These are phyloP conservation scores for Aegilops speltoides DNA, from an alignment of 176 grass and related monocot species.

Conservation along the genomic window DNA sequence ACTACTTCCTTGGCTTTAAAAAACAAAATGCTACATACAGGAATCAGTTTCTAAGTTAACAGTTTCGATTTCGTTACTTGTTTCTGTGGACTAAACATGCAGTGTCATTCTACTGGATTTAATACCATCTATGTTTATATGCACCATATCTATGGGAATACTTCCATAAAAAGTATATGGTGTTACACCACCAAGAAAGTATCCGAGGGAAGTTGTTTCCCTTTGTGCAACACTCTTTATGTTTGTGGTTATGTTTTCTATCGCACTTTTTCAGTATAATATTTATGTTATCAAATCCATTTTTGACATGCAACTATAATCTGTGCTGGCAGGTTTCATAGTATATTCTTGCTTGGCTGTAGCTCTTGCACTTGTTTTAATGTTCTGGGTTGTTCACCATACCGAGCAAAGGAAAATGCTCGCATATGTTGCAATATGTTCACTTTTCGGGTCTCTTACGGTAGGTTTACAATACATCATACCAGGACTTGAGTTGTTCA, in stretches of 20 bases:
- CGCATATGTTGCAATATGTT: conserved; percentile 88
- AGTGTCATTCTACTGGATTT: background rate
- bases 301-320: conserved; percentile 17
- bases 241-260: background rate
- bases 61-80: background rate
- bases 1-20: background rate
- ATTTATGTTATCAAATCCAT: conserved; percentile 8
- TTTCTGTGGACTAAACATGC: background rate
- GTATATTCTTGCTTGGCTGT: conserved; percentile 72
- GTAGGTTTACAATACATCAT: conserved; percentile 39
- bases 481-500: conserved; percentile 1
- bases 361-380: conserved; percentile 54
- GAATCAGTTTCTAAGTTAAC: background rate
- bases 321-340: conserved; percentile 64
- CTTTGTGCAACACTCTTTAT: background rate
- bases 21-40: background rate
- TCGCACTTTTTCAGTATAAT: background rate
- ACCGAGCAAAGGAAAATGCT: conserved; percentile 83
- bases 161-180: background rate
- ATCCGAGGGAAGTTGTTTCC: background rate
- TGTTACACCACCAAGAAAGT: conserved; percentile 2
- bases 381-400: conserved; percentile 67
- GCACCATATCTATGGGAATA: background rate
- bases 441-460: conserved; percentile 91
- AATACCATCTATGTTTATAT: background rate